Percentiles rank a stretch among this genome's conserved stretches.
Evolutionary conservation across 495 filamentous ascomycete species (phyloP).

Genomic region (Talaromyces stipitatus): DNA sequence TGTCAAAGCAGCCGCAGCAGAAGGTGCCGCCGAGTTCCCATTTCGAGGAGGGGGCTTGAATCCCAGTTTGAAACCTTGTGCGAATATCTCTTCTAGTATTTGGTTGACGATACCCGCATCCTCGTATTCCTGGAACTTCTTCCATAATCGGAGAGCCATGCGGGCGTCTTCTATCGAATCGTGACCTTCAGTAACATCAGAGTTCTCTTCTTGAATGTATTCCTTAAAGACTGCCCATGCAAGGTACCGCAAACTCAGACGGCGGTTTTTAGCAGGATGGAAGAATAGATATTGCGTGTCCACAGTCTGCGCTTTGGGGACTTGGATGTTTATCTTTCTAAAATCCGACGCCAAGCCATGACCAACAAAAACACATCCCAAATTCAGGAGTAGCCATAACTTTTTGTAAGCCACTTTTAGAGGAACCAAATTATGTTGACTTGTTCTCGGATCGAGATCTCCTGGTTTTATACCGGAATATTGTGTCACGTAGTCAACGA

Average conservation of each 20-base stretch:
- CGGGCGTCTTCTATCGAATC: conserved; percentile 91
- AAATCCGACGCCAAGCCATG: conserved; percentile 92
- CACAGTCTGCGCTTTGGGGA: conserved; percentile 83
- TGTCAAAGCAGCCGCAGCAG: conserved; percentile 17
- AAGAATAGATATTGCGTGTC: conserved; percentile 89
- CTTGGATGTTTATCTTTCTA: conserved; percentile 93
- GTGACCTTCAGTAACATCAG: conserved; percentile 47
- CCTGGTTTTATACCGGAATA: conserved; percentile 83
- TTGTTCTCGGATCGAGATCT: conserved; percentile 69
- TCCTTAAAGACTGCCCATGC: conserved; percentile 83
- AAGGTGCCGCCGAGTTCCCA: conserved; percentile 20
- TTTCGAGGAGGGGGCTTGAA: conserved; percentile 63
- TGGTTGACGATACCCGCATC: conserved; percentile 69
- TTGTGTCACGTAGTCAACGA: conserved; percentile 92
- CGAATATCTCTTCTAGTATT: conserved; percentile 78
- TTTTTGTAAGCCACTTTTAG: conserved; percentile 95
- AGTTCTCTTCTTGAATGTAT: conserved; percentile 75
- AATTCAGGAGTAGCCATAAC: conserved; percentile 90
- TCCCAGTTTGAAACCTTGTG: conserved; percentile 57
- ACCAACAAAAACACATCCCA: conserved; percentile 89
- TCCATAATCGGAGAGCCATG: conserved; percentile 81
- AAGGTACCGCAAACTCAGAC: conserved; percentile 79
- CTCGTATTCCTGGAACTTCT: conserved; percentile 81
- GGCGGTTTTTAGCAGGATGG: conserved; percentile 54
- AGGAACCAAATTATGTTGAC: conserved; percentile 71